Percentiles rank a stretch among this genome's conserved stretches.
phyloP scores from a whole-genome alignment of 106 monocot species.

The Amphibolis antarctica region DNA sequence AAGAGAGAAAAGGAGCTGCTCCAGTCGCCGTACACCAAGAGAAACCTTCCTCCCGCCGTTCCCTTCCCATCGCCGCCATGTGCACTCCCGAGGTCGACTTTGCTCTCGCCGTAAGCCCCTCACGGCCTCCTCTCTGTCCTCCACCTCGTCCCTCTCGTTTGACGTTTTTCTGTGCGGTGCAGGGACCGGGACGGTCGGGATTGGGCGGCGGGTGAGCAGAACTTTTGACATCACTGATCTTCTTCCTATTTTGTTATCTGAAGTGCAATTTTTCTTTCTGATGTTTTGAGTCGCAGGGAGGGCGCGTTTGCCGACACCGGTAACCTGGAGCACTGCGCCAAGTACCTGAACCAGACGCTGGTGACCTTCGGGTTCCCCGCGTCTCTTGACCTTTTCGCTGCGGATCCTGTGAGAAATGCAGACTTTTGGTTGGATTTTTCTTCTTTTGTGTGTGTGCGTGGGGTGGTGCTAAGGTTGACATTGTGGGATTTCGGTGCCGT shows the following conservation, averaged over 20 bases:
- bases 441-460: not conserved
- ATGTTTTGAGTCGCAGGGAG: conserved; percentile 38
- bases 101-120: not conserved
- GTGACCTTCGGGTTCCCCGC: conserved; percentile 95
- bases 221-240: not conserved
- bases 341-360: conserved; percentile 93
- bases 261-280: not conserved
- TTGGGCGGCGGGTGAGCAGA: conserved; percentile 2
- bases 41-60: not conserved
- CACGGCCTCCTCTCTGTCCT: not conserved
- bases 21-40: too few species aligned
- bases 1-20: too few species aligned
- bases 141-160: not conserved
- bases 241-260: not conserved
- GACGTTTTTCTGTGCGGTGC: not conserved
- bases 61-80: not conserved
- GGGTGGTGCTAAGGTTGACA: not conserved
- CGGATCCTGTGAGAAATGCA: conserved; percentile 53
- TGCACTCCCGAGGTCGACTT: not conserved
- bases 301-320: conserved; percentile 58
- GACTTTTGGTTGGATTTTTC: not conserved
- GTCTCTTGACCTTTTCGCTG: conserved; percentile 86
- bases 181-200: not conserved
- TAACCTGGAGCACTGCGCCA: conserved; percentile 91
- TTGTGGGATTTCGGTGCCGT: not conserved